phyloP scores from a whole-genome alignment of 2,329 filamentous ascomycete species.

The Hyphodiscus sp. region DNA sequence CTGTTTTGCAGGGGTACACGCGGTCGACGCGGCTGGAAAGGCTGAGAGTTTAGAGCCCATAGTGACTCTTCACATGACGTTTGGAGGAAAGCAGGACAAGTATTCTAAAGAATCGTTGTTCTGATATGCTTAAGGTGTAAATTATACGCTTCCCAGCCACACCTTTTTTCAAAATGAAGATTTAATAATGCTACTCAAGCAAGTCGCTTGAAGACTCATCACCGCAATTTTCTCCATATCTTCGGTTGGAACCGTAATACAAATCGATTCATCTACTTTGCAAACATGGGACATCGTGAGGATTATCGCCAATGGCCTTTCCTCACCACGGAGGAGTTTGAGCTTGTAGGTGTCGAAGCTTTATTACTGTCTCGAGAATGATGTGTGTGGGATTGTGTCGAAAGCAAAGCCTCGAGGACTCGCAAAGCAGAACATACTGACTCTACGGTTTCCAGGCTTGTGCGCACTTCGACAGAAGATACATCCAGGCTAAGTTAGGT shows the following conservation, averaged over 20 bases:
- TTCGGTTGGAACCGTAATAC: background rate
- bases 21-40: background rate
- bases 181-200: background rate
- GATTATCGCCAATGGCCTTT: conserved; percentile 49
- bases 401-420: no score
- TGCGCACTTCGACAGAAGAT: conserved; percentile 52
- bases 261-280: background rate
- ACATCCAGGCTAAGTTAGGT: conserved; percentile 52
- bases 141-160: background rate
- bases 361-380: no score
- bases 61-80: no score
- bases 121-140: background rate
- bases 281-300: conserved; percentile 30
- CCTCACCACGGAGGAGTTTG: conserved; percentile 55
- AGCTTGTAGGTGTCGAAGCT: conserved; percentile 34
- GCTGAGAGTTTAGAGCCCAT: background rate
- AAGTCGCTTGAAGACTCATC: background rate
- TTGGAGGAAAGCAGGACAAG: background rate
- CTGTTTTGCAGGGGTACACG: background rate
- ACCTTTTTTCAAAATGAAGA: background rate
- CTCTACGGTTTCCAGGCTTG: conserved; percentile 35
- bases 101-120: background rate
- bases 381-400: no score
- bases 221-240: background rate
- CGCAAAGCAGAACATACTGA: no score